These are phyloP conservation scores for Phytophthora fragariaefolia DNA, from an alignment of 352 stramenopile species.

Conservation along the genomic window DNA sequence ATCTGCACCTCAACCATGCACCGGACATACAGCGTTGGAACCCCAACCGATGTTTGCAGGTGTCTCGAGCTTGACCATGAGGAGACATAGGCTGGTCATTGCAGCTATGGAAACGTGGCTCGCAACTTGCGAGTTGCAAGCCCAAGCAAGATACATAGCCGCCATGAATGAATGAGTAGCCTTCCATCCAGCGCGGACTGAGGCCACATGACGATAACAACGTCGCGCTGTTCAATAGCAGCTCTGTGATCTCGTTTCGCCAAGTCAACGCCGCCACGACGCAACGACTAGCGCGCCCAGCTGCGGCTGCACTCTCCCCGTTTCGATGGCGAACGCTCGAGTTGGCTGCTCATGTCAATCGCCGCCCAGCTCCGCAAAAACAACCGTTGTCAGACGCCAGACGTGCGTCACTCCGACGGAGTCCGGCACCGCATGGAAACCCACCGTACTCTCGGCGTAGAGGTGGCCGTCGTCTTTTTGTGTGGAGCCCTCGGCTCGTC, in stretches of 20 bases:
- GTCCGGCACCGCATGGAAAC: neutral
- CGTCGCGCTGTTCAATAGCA: neutral
- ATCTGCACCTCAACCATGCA: no score
- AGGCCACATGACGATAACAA: neutral
- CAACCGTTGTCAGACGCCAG: slow-evolving; percentile 17
- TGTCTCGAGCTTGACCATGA: no score
- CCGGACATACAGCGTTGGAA: no score
- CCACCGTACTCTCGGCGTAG: slow-evolving; percentile 21
- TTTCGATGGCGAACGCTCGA: slow-evolving; percentile 7
- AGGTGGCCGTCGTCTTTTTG: slow-evolving; percentile 27
- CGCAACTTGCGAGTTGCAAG: no score
- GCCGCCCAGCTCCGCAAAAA: slow-evolving; percentile 15
- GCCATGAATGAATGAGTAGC: no score
- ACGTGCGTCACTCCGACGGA: slow-evolving; percentile 7
- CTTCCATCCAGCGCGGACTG: neutral
- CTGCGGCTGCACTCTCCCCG: neutral
- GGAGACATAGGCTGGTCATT: no score
- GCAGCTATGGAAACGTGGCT: no score
- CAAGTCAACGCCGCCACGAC: neutral
- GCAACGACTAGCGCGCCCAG: neutral
- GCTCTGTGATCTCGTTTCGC: neutral
- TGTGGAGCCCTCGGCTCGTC: slow-evolving; percentile 17
- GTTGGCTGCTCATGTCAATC: slow-evolving; percentile 9
- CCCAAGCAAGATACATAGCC: no score
- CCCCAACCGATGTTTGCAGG: no score